phyloP scores from a whole-genome alignment of 2,329 filamentous ascomycete species.

The Aspergillus thermomutatus region DNA sequence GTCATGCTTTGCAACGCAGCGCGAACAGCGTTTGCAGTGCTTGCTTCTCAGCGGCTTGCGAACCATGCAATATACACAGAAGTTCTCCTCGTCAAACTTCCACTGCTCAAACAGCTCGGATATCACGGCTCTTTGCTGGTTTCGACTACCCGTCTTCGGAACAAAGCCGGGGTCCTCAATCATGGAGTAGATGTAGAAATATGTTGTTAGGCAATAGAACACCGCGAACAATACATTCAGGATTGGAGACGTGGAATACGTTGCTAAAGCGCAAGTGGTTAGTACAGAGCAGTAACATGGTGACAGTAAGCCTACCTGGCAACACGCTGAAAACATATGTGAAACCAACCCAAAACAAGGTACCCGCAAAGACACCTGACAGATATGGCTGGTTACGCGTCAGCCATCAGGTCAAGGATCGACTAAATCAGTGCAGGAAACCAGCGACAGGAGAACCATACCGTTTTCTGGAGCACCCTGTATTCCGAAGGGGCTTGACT shows the following conservation, averaged over 20 bases:
- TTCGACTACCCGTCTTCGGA: conserved; percentile 83
- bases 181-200: conserved; percentile 89
- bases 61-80: conserved; percentile 93
- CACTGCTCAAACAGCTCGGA: conserved; percentile 78
- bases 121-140: conserved; percentile 84
- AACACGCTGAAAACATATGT: conserved; percentile 74
- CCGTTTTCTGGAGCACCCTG: conserved; percentile 84
- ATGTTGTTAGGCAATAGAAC: conserved; percentile 65
- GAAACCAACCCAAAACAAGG: conserved; percentile 74
- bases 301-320: conserved; percentile 54
- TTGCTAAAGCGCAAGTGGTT: conserved; percentile 45
- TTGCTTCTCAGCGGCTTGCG: conserved; percentile 89
- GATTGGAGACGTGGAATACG: conserved; percentile 64
- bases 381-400: conserved; percentile 68
- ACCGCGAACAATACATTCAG: conserved; percentile 72
- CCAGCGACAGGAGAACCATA: conserved; percentile 42
- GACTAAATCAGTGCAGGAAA: background rate
- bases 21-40: conserved; percentile 86
- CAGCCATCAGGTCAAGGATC: conserved; percentile 1
- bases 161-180: conserved; percentile 86
- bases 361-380: conserved; percentile 85
- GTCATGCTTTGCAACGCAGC: conserved; percentile 94
- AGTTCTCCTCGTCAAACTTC: conserved; percentile 92
- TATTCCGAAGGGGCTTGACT: conserved; percentile 83
- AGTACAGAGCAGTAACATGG: conserved; percentile 3